phyloP scores from a whole-genome alignment of 1,284 basidiomycete species.

The Boletus albobrunnescens region DNA sequence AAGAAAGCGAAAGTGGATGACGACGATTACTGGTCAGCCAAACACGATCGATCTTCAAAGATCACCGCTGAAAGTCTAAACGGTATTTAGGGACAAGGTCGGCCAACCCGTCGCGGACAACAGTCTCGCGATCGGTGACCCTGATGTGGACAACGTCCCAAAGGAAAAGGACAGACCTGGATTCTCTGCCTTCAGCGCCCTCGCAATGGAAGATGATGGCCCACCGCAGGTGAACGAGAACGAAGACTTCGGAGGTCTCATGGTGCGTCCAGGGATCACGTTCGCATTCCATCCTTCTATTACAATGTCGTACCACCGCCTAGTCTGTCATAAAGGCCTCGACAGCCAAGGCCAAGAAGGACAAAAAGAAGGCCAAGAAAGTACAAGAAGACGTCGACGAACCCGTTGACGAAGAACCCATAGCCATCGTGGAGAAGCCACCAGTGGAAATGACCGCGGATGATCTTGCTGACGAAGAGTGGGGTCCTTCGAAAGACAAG shows the following conservation, averaged over 20 bases:
- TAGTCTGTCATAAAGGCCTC: slow-evolving; percentile 59
- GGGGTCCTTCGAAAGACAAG: slow-evolving; percentile 56
- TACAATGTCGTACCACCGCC: slow-evolving; percentile 2
- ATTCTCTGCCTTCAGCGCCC: slow-evolving; percentile 52
- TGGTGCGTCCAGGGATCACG: slow-evolving; percentile 53
- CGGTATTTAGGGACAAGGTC: slow-evolving; percentile 56
- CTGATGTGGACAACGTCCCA: slow-evolving; percentile 40
- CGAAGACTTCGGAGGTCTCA: slow-evolving; percentile 77
- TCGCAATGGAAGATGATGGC: slow-evolving; percentile 44
- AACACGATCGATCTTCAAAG: slow-evolving; percentile 9
- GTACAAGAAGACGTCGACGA: slow-evolving; percentile 31
- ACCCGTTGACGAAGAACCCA: slow-evolving; percentile 32
- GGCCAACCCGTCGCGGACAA: slow-evolving; percentile 57
- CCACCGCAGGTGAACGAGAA: slow-evolving; percentile 60
- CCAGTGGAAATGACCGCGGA: slow-evolving; percentile 56
- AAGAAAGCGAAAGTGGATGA: slow-evolving; percentile 86
- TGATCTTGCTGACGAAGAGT: slow-evolving; percentile 65
- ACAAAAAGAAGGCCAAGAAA: slow-evolving; percentile 63
- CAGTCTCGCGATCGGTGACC: slow-evolving; percentile 37
- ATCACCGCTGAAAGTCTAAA: slow-evolving; percentile 13
- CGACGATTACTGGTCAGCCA: slow-evolving; percentile 75
- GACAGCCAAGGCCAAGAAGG: slow-evolving; percentile 53
- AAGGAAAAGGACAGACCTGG: slow-evolving; percentile 32
- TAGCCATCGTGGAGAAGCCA: slow-evolving; percentile 37
- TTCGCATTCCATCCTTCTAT: slow-evolving; percentile 1